These are phyloP conservation scores for Jaenimonas drosophilae DNA, from an alignment of 208 protist species.

Conservation along the genomic window DNA sequence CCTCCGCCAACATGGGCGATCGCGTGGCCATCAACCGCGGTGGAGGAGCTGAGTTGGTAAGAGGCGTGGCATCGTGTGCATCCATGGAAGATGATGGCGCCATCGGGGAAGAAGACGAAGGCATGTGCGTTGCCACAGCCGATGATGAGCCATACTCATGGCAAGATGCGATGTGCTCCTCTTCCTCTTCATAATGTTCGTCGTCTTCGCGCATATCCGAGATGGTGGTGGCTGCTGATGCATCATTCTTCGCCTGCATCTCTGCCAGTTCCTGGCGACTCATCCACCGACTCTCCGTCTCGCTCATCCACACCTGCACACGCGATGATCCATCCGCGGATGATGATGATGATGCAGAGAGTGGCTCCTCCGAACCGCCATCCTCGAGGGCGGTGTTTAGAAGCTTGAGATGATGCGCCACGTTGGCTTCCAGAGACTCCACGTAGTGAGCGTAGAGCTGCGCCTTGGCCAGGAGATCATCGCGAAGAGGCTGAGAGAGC, in stretches of 20 bases:
- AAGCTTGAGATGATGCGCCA: constrained; percentile 20
- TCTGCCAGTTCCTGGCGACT: constrained; percentile 20
- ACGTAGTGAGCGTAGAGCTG: constrained; percentile 68
- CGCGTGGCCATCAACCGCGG: constrained; percentile 21
- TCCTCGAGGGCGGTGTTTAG: constrained; percentile 17
- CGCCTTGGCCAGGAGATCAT: constrained; percentile 53
- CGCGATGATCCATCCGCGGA: constrained; percentile 1
- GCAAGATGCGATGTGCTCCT: constrained; percentile 1
- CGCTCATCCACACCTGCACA: constrained; percentile 47
- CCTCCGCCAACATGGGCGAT: constrained; percentile 44
- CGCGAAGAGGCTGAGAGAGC: constrained; percentile 33
- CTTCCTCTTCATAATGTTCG: constrained; percentile 3
- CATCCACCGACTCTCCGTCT: constrained; percentile 45
- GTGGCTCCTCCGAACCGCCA: not conserved
- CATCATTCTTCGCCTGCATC: constrained; percentile 10
- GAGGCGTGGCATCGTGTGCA: too few relatives aligned
- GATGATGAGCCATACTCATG: too few relatives aligned
- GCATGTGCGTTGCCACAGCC: too few relatives aligned
- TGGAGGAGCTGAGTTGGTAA: constrained; percentile 3
- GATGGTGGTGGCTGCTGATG: too few relatives aligned
- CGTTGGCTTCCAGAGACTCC: constrained; percentile 29
- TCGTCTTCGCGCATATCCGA: not conserved
- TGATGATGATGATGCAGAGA: not conserved
- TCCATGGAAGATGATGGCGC: too few relatives aligned
- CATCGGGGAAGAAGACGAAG: too few relatives aligned